Conservation (phyloP, 768 basidiomycete species). For the Fistulinella prunicolor region DNA sequence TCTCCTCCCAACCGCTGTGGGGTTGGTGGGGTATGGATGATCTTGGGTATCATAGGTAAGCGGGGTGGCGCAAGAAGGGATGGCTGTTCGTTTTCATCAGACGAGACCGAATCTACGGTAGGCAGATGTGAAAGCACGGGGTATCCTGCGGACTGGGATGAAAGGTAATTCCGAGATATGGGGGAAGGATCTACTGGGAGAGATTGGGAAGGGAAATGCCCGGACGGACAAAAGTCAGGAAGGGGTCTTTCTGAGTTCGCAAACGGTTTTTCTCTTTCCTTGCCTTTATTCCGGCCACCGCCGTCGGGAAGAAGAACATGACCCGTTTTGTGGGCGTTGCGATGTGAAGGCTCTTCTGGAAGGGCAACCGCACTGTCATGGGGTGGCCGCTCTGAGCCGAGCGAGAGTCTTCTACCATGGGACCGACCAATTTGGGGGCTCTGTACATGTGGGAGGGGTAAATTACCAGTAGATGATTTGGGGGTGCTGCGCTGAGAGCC, state of each 20-base stretch:
- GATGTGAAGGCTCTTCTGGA: slow-evolving; percentile 23
- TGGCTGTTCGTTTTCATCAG: slow-evolving; percentile 24
- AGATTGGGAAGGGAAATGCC: slow-evolving; percentile 21
- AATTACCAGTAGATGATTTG: slow-evolving; percentile 26
- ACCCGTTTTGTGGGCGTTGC: slow-evolving; percentile 8
- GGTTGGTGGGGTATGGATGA: slow-evolving; percentile 37
- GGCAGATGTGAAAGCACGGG: slow-evolving; percentile 14
- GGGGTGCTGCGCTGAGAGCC: slow-evolving; percentile 28
- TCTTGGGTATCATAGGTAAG: slow-evolving; percentile 28
- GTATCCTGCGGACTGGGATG: slow-evolving; percentile 10
- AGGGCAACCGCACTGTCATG: slow-evolving; percentile 35
- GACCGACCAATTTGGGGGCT: slow-evolving; percentile 12
- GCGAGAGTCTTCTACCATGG: slow-evolving; percentile 28
- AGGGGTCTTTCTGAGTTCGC: slow-evolving; percentile 2
- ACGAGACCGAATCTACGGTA: slow-evolving; percentile 27
- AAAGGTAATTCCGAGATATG: slow-evolving; percentile 11
- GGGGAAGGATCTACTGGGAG: slow-evolving; percentile 18
- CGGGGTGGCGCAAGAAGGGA: slow-evolving; percentile 29
- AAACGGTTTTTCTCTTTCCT: slow-evolving; percentile 18
- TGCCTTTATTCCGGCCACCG: slow-evolving; percentile 25
- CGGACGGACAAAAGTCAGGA: slow-evolving; percentile 11
- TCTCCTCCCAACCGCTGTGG: slow-evolving; percentile 28
- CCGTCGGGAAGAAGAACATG: slow-evolving; percentile 10
- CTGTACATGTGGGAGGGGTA: slow-evolving; percentile 30
- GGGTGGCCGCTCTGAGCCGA: slow-evolving; percentile 29